Conservation (phyloP, 2,329 filamentous ascomycete species). For the Fusarium musae region DNA sequence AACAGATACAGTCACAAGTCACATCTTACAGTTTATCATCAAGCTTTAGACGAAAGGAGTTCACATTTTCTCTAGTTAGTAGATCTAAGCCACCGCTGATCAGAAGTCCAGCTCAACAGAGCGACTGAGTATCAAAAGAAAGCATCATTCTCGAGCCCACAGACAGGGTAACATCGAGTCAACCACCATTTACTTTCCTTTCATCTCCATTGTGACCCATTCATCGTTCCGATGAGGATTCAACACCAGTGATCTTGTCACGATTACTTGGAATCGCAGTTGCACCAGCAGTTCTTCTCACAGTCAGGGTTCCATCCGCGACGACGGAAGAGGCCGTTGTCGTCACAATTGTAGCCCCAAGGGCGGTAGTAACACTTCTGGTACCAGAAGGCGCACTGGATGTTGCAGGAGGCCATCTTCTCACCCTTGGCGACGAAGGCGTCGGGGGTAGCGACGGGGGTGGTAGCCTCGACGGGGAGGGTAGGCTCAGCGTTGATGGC, state of each 20-base stretch:
- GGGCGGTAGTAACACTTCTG: slow-evolving; percentile 8
- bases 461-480: not conserved
- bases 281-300: slow-evolving; percentile 15
- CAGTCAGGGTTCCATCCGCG: slow-evolving; percentile 12
- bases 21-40: not conserved
- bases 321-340: not conserved
- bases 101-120: not conserved
- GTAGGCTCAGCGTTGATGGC: not conserved
- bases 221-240: not conserved
- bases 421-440: not conserved
- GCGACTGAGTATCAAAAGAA: not conserved
- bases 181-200: not conserved
- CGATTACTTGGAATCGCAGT: slow-evolving; percentile 10
- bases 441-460: not conserved
- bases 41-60: not conserved
- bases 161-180: not conserved
- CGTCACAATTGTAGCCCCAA: slow-evolving; percentile 14
- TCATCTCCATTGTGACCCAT: accelerated
- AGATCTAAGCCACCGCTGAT: not conserved
- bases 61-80: not conserved
- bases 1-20: not conserved
- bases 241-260: not conserved
- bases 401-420: not conserved
- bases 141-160: not conserved
- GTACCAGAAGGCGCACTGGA: slow-evolving; percentile 5